phyloP scores from a whole-genome alignment of 352 stramenopile genomes.

The Hyaloperonospora brassicae region DNA sequence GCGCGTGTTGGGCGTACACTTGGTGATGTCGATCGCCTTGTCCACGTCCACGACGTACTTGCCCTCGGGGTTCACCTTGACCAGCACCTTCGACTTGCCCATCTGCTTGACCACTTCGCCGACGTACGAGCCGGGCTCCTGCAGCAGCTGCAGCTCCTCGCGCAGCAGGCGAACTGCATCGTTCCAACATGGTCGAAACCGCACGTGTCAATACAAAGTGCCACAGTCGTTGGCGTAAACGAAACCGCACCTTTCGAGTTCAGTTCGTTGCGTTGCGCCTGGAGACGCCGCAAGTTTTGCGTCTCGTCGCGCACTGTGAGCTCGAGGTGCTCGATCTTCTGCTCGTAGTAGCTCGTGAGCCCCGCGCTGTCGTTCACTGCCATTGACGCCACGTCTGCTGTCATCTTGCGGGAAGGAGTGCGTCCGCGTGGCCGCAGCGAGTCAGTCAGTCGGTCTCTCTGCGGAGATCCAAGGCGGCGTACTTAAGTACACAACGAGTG shows the following conservation, averaged over 20 bases:
- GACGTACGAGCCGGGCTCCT: conserved; percentile 97
- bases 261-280: conserved; percentile 98
- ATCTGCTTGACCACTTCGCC: conserved; percentile 99
- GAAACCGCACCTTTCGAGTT: conserved; percentile 95
- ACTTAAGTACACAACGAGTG: not conserved
- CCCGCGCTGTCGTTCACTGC: conserved; percentile 32
- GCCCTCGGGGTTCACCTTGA: conserved; percentile 98
- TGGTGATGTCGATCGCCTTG: conserved; percentile 92
- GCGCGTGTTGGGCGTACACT: conserved; percentile 97
- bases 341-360: conserved; percentile 89
- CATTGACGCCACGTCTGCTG: conserved; percentile 36
- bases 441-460: conserved; percentile 1
- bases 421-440: conserved; percentile 5
- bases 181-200: too few species aligned
- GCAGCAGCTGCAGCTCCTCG: conserved; percentile 97
- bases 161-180: conserved; percentile 92
- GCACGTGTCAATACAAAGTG: too few species aligned
- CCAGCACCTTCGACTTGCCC: conserved; percentile 98
- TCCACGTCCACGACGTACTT: conserved; percentile 99
- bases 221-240: too few species aligned
- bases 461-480: not conserved
- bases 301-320: conserved; percentile 91
- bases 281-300: conserved; percentile 95
- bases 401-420: conserved; percentile 18
- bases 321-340: conserved; percentile 94